Base-by-base conservation (phyloP, 2,329 filamentous ascomycete genomes). In the Aspergillus sp. region DNA sequence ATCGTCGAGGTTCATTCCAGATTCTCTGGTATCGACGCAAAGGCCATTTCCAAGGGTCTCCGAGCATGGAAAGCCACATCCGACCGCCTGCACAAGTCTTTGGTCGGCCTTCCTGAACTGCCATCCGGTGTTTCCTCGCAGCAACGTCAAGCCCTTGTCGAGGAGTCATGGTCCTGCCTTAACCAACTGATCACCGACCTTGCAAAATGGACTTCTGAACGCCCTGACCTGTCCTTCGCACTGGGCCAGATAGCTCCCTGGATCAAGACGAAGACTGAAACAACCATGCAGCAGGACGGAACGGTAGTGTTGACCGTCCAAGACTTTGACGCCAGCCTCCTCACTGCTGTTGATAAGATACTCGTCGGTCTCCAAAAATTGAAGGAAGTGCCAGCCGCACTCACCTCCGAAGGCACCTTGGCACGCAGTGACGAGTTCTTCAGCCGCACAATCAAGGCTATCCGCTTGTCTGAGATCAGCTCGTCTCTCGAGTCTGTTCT, bases 321-420 rank as follows among this genome's bases (percentile, higher is more conserved):
- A 15, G 62, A 68, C 0, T 78, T 90, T 41, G 79, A 82, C 38
- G 68, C 76, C 12, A 72, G 76, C 3, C 66, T 89, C 1, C 79
- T 87, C 33, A 78, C 69, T 1, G 73, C 86, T n/a, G 80, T 85
- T 42, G 87, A 95, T 65, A 80, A 81, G 44, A 79, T 91, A 23
- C 81, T 96, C 2, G 85, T 91, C 32, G 84, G 86, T 1, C 77
- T 95, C 43, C 89, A 96, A 64, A 81, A 84, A 2, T 70, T 81
- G 7, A 67, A 72, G 9, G 72, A 73, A 3, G 69, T 84, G 1
- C 82, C 85, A 1, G 63, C 68, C 4, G 80, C 83, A 1, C 73
- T 74, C 1, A 82, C 88, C 30, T 81, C 85, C 39, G 59, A 74
- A 1, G 74, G 77, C 2, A 89, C 86, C 82, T 66, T 90, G 7